phyloP scores from a whole-genome alignment of 2,329 filamentous ascomycete species.

The Fusarium humuli region DNA sequence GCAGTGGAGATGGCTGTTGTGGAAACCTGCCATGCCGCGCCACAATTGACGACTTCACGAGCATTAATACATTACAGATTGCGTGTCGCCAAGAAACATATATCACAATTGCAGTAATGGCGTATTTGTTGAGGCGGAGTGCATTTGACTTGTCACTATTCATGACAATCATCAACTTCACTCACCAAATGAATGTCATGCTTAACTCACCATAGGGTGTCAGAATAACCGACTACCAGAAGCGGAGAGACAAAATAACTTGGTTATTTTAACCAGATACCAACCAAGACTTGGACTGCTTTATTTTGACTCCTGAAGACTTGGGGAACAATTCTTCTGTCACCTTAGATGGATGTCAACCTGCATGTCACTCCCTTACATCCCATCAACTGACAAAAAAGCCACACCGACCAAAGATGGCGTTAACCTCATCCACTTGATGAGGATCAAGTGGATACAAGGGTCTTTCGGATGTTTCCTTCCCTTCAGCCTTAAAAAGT shows the following conservation, averaged over 20 bases:
- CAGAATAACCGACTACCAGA: too few species aligned
- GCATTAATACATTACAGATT: too few species aligned
- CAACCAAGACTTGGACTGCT: too few species aligned
- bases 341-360: too few species aligned
- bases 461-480: neutral
- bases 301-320: too few species aligned
- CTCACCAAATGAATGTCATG: neutral
- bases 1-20: neutral
- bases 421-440: neutral
- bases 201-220: neutral
- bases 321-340: too few species aligned
- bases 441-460: neutral
- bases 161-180: neutral
- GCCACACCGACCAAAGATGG: neutral
- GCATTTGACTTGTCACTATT: neutral
- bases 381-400: slow-evolving; percentile 1
- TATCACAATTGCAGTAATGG: neutral
- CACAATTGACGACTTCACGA: neutral
- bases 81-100: neutral
- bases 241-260: too few species aligned
- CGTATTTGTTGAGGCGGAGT: neutral
- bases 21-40: neutral
- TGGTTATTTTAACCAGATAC: too few species aligned
- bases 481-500: neutral
- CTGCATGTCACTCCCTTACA: neutral